These are phyloP conservation scores for Fusarium albidum DNA, from an alignment of 2,329 filamentous ascomycete species.

Conservation along the genomic window DNA sequence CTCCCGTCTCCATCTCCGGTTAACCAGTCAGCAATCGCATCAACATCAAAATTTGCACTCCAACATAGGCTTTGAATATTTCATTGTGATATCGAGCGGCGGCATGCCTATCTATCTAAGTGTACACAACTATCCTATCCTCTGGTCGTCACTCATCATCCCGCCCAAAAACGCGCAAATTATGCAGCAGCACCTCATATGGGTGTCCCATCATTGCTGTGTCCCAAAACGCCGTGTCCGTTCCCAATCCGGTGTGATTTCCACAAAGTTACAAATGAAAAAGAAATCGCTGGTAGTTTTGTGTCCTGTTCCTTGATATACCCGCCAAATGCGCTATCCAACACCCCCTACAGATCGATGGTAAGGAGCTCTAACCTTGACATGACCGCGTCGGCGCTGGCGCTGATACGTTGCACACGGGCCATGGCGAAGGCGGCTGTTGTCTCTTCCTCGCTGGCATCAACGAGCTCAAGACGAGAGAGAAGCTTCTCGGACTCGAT, in stretches of 20 bases:
- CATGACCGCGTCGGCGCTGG: slow-evolving; percentile 45
- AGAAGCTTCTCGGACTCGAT: slow-evolving; percentile 71
- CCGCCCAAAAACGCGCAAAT: slow-evolving; percentile 31
- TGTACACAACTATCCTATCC: slow-evolving; percentile 40
- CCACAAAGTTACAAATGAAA: slow-evolving; percentile 34
- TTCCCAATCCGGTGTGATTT: slow-evolving; percentile 32
- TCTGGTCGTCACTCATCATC: slow-evolving; percentile 40
- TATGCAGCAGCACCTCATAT: slow-evolving; percentile 33
- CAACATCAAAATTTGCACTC: not conserved
- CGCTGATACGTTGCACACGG: slow-evolving; percentile 59
- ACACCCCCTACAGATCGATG: slow-evolving; percentile 41
- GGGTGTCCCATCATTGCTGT: slow-evolving; percentile 30
- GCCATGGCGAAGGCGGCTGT: slow-evolving; percentile 55
- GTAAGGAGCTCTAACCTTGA: slow-evolving; percentile 50
- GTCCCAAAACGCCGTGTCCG: slow-evolving; percentile 35
- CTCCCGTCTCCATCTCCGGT: not conserved
- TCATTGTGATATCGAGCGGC: slow-evolving; percentile 37
- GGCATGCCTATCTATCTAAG: slow-evolving; percentile 41
- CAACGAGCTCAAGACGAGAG: slow-evolving; percentile 70
- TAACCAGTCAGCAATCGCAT: too few species aligned
- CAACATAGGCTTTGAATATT: slow-evolving; percentile 11
- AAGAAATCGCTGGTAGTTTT: slow-evolving; percentile 36
- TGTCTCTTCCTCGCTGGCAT: slow-evolving; percentile 60
- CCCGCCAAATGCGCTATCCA: not conserved
- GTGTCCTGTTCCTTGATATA: slow-evolving; percentile 20